These are phyloP conservation scores for Thraustotheca clavata DNA, from an alignment of 352 stramenopile genomes.

Conservation along the genomic window DNA sequence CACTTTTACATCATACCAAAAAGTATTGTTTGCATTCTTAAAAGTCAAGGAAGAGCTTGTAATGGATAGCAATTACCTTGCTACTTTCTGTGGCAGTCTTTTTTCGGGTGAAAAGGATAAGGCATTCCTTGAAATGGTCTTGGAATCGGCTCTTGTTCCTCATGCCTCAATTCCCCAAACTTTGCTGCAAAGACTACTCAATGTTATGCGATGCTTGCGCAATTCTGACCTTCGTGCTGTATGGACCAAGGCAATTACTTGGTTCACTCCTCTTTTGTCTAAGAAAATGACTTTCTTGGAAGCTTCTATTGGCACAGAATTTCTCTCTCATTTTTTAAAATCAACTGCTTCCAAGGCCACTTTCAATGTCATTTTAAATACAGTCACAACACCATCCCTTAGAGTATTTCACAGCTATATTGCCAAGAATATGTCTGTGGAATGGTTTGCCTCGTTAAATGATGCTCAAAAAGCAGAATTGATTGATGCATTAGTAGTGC, in stretches of 20 bases:
- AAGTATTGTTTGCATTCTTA: conserved; percentile 38
- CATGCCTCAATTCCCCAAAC: conserved; percentile 27
- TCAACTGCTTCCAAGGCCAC: conserved; percentile 42
- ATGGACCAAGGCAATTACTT: conserved; percentile 59
- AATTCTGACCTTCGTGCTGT: conserved; percentile 41
- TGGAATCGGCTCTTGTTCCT: conserved; percentile 24
- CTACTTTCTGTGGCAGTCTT: conserved; percentile 43
- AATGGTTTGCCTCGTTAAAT: neutral
- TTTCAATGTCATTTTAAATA: conserved; percentile 37
- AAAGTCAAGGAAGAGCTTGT: conserved; percentile 61
- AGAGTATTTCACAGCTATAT: neutral
- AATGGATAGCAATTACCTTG: conserved; percentile 57
- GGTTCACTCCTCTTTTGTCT: conserved; percentile 42
- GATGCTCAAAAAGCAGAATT: neutral
- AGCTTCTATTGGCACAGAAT: conserved; percentile 33
- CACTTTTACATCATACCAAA: conserved; percentile 31
- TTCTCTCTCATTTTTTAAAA: conserved; percentile 52
- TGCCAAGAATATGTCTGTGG: neutral
- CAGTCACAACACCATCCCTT: conserved; percentile 28
- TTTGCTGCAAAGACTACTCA: conserved; percentile 37
- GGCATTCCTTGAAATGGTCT: conserved; percentile 33
- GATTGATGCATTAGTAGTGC: neutral
- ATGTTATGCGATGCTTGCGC: conserved; percentile 51
- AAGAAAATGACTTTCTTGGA: neutral
- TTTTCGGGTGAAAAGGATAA: conserved; percentile 26